A percentile compares a stretch with the other conserved stretches of the same genome.
Conservation (phyloP, 768 basidiomycete species). For the Tephrocybe sp. region DNA sequence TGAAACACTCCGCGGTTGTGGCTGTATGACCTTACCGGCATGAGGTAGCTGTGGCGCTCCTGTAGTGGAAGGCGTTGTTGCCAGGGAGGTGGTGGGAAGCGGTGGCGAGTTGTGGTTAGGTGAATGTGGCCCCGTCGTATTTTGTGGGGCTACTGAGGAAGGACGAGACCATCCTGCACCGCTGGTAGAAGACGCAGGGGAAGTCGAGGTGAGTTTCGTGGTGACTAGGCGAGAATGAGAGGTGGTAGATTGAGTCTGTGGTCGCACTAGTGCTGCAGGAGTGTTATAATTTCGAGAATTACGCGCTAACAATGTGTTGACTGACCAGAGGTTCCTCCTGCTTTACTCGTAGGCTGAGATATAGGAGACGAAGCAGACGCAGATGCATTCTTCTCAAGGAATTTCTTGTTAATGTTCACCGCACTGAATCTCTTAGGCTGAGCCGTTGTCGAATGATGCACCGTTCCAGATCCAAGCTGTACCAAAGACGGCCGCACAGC, state of each 20-base stretch:
- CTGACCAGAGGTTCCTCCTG: conserved; percentile 55
- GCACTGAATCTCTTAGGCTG: conserved; percentile 85
- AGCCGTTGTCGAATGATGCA: conserved; percentile 33
- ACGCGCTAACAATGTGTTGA: conserved; percentile 9
- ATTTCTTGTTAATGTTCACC: conserved; percentile 95
- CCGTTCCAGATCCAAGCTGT: conserved; percentile 39
- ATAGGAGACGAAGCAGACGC: conserved; percentile 48
- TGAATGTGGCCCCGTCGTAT: conserved; percentile 38
- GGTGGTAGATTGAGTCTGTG: conserved; percentile 48
- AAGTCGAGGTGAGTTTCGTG: conserved; percentile 76
- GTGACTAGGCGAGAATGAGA: conserved; percentile 84
- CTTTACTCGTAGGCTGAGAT: conserved; percentile 45
- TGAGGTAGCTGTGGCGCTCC: conserved; percentile 53
- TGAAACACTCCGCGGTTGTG: conserved; percentile 52
- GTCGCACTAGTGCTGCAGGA: conserved; percentile 48
- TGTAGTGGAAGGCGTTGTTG: conserved; percentile 25
- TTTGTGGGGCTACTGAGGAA: conserved; percentile 67
- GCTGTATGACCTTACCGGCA: conserved; percentile 66
- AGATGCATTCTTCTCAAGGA: conserved; percentile 84
- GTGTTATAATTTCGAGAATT: conserved; percentile 11
- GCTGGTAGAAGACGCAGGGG: conserved; percentile 54
- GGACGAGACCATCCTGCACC: conserved; percentile 80
- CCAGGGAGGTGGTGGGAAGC: conserved; percentile 32
- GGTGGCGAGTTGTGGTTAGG: conserved; percentile 45
- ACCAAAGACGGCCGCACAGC: conserved; percentile 45